Base-by-base conservation (phyloP, 1,284 basidiomycete genomes). In the Grifola frondosa region DNA sequence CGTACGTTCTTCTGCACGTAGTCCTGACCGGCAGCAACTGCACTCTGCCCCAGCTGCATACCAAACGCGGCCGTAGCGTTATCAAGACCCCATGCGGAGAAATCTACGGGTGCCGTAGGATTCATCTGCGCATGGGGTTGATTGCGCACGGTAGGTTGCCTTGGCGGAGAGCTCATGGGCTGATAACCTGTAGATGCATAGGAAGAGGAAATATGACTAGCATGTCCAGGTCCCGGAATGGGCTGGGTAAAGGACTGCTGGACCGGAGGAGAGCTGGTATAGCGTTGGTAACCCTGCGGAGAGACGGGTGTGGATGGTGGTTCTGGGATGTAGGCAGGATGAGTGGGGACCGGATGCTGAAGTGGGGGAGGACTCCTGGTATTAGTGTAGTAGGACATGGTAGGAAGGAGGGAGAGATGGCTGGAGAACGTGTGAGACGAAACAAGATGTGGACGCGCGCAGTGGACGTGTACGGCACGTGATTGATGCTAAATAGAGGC, bases 61-160 rank as follows among this genome's bases (percentile, higher is more conserved):
- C 96, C 93, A 68, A 99, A 88, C 66, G 97, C 91, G 0, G 96
- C 89, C 3, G 97, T 98, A 4, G 92, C 84, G 62, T 94, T 91
- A 64, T 97, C 89, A 67, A 98, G 78, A 0, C 85, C 84, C 87
- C 87, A 91, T 15, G 84, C 81, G 1, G 74, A 74, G 53, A 84
- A 85, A 58, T 85, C 78, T 4, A 59, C 56, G 30, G 59, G 56
- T 39, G 54, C 37, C 36, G 49, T 53, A 56, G 52, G 48, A 5
- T 39, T 50, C 49, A 46, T 60, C 52, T 60, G 57, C 7, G 53
- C 53, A 17, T 59, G 59, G 22, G 62, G 60, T 37, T 57, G 61
- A 32, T 59, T 63, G 23, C 53, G 55, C 12, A 56, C 62, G 28
- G 58, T 54, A 24, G 61, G 61, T 25, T 60, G 62, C 40, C 58